phyloP scores from a whole-genome alignment of 1,139 yeast species.

The Pichia sp. region DNA sequence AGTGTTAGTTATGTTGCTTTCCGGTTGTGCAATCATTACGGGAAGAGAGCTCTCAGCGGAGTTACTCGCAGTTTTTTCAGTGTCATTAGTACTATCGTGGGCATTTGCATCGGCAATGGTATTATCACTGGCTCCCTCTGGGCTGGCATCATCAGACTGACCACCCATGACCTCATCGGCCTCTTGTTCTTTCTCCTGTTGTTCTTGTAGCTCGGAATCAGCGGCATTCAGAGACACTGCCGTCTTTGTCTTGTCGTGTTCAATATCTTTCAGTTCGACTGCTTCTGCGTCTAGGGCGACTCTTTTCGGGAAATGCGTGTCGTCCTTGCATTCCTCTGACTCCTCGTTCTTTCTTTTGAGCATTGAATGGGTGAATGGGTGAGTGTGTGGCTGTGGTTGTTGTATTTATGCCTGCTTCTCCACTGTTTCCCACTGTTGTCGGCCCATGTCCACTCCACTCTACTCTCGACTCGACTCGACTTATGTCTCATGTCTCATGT shows the following conservation, averaged over 20 bases:
- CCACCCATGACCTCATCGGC: neutral
- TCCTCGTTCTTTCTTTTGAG: slow-evolving; percentile 70
- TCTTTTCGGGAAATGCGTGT: slow-evolving; percentile 39
- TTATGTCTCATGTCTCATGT: too few species aligned
- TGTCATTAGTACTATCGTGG: neutral
- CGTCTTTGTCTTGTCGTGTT: slow-evolving; percentile 36
- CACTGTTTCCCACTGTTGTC: too few species aligned
- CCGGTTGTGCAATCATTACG: too few species aligned
- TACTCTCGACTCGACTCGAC: too few species aligned
- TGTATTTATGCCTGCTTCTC: too few species aligned
- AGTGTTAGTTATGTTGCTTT: neutral
- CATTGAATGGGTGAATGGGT: too few species aligned
- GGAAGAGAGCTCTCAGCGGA: neutral
- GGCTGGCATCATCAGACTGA: neutral
- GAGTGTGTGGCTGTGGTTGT: too few species aligned
- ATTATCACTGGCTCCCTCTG: neutral
- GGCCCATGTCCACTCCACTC: too few species aligned
- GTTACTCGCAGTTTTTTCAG: neutral
- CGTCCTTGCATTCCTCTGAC: slow-evolving; percentile 19
- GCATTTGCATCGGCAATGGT: neutral
- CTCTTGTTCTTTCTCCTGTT: neutral
- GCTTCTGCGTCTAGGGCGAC: slow-evolving; percentile 64
- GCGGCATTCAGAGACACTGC: slow-evolving; percentile 30
- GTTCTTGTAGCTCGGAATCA: neutral
- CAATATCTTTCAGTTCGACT: slow-evolving; percentile 23